Evolutionary conservation across 768 basidiomycete species (phyloP).

Genomic region (Roridomyces roridus): DNA sequence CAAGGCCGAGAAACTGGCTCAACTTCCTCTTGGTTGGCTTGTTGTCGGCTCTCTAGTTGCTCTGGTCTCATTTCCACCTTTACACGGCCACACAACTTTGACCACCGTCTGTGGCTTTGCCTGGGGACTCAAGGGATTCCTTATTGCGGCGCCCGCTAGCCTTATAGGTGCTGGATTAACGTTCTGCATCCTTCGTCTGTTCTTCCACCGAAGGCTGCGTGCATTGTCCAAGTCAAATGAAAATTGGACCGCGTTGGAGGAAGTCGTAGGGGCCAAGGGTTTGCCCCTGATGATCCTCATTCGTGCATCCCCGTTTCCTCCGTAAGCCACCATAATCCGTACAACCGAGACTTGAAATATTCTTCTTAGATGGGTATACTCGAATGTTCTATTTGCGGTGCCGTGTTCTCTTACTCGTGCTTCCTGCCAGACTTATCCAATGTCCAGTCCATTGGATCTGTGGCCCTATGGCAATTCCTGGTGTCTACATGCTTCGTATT

Average conservation of each 20-base stretch:
- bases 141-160: conserved; percentile 65
- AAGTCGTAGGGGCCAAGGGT: conserved; percentile 75
- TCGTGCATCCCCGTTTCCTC: conserved; percentile 82
- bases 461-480: conserved; percentile 77
- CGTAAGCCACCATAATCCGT: conserved; percentile 30
- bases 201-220: conserved; percentile 62
- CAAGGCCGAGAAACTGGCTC: conserved; percentile 64
- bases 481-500: conserved; percentile 73
- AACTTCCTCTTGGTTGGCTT: conserved; percentile 66
- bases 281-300: conserved; percentile 84
- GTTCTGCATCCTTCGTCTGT: conserved; percentile 64
- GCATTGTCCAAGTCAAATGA: conserved; percentile 67
- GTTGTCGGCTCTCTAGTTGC: conserved; percentile 51
- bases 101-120: conserved; percentile 81
- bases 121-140: conserved; percentile 81
- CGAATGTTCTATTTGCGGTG: conserved; percentile 81
- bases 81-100: conserved; percentile 72
- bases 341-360: not conserved
- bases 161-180: conserved; percentile 66
- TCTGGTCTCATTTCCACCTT: conserved; percentile 60
- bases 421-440: conserved; percentile 1
- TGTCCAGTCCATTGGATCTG: conserved; percentile 71
- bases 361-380: conserved; percentile 67
- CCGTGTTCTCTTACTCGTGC: not conserved
- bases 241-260: conserved; percentile 81